Evolutionary conservation across 2,329 filamentous ascomycete genomes (phyloP).

Genomic region (Pestalotiopsis sp.): DNA sequence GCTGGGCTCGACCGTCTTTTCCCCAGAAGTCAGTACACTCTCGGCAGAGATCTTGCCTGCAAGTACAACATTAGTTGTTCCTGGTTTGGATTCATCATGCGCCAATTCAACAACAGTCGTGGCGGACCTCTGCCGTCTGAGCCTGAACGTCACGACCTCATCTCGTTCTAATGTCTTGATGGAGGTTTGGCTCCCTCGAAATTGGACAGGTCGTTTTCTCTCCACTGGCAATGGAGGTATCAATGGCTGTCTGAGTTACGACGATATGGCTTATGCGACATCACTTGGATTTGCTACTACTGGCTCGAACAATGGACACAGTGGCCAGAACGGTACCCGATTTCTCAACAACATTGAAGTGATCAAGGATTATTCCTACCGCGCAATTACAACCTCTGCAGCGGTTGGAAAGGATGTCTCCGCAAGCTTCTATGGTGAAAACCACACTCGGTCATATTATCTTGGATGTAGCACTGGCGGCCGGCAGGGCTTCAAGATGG

Average conservation of each 20-base stretch:
- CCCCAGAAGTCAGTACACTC: not conserved
- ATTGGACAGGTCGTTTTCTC: constrained; percentile 46
- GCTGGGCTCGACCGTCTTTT: not conserved
- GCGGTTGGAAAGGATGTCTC: constrained; percentile 47
- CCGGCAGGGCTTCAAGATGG: constrained; percentile 54
- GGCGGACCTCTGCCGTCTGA: constrained; percentile 27
- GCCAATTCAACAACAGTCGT: constrained; percentile 14
- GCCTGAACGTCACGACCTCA: constrained; percentile 27
- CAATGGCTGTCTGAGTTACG: constrained; percentile 13
- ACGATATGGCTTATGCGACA: constrained; percentile 45
- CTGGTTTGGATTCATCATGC: constrained; percentile 29
- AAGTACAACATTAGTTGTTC: constrained; percentile 7
- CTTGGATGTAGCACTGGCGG: constrained; percentile 60
- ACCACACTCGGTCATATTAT: constrained; percentile 47
- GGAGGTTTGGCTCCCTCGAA: constrained; percentile 43
- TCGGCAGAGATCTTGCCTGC: constrained; percentile 8
- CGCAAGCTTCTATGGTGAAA: constrained; percentile 43
- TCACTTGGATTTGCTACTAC: constrained; percentile 14
- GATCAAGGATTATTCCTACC: constrained; percentile 13
- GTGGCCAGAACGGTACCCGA: constrained; percentile 4
- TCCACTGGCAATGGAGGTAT: constrained; percentile 26
- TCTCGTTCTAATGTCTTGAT: constrained; percentile 38
- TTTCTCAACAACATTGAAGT: constrained; percentile 13
- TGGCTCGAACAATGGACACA: constrained; percentile 14
- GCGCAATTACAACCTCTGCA: constrained; percentile 43